Evolutionary conservation across 768 basidiomycete species (phyloP), one percentile per base, ranked within the genome.

Genomic region (Royoungia palumana): DNA sequence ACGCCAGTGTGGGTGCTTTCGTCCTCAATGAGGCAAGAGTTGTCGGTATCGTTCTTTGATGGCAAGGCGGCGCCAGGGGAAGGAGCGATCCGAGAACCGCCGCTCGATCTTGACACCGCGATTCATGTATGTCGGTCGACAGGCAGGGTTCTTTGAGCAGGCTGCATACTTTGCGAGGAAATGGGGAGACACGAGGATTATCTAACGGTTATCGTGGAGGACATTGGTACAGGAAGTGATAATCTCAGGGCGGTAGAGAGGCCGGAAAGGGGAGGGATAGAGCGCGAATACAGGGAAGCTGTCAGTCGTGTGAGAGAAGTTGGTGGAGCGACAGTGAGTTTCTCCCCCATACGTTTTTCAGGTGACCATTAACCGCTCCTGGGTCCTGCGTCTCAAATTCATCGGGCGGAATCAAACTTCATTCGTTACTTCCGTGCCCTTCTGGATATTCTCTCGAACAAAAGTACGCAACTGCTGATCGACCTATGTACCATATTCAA

Each of bases 91-190:
- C 75, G 74, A 41, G 93, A 94, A 62, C 78, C 95, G 4, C 96
- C 95, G 0, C 98, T 98, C 63, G 96, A 98, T 64, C 77, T 99
- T 37, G 93, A 95, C 53, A 99, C 96, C 0, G 96, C 94, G 0
- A 97, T 99, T 45, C 81, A 92, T 4, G 95, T 98, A 24, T 96
- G 94, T 60, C 79, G 96, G 22, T n/a, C n/a, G n/a, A n/a, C 95
- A 97, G 67, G 95, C 94, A 2, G 92, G 93, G 0, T 98, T 95
- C 66, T 96, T 90, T 59, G 87, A 94, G 47, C 95, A 98, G 62
- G 95, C 96, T 1, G 82, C 84, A 1, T 98, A 94, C 63, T 77
- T 99, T 14, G 95, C 96, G 17, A 84, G 83, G 70, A 90, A 90
- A 63, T 98, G 93, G 67, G 83, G 87, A 71, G 89, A 19, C 93